A percentile compares a stretch with the other conserved stretches of the same genome.
phyloP scores from a whole-genome alignment of 2,329 filamentous ascomycete species.

The Periconia sp. region DNA sequence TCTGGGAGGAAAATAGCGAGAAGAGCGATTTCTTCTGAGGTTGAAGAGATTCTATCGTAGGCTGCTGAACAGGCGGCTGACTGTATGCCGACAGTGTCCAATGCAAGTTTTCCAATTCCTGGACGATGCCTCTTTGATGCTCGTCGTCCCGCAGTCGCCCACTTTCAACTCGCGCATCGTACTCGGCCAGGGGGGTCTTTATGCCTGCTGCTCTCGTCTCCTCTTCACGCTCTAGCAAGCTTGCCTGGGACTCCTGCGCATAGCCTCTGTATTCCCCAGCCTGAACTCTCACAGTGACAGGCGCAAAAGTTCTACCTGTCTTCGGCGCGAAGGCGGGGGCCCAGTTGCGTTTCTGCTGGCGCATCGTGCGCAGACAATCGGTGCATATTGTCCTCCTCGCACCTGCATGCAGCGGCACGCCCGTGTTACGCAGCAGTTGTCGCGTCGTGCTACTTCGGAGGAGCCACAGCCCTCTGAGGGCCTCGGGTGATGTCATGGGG shows the following conservation, averaged over 20 bases:
- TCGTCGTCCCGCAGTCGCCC: slow-evolving; percentile 84
- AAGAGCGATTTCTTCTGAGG: slow-evolving; percentile 61
- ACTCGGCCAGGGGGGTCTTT: slow-evolving; percentile 75
- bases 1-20: slow-evolving; percentile 63
- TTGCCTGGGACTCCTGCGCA: slow-evolving; percentile 34
- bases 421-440: slow-evolving; percentile 3
- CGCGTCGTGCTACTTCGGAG: slow-evolving; percentile 27
- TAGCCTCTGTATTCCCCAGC: slow-evolving; percentile 28
- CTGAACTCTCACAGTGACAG: slow-evolving; percentile 10
- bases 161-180: slow-evolving; percentile 77
- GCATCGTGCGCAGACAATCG: slow-evolving; percentile 27
- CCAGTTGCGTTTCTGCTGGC: slow-evolving; percentile 13
- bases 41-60: slow-evolving; percentile 73
- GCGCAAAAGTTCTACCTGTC: slow-evolving; percentile 8
- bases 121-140: slow-evolving; percentile 90
- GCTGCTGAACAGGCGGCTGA: slow-evolving; percentile 76
- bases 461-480: slow-evolving; percentile 34
- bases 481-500: slow-evolving; percentile 44
- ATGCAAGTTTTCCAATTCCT: slow-evolving; percentile 87
- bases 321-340: slow-evolving; percentile 9
- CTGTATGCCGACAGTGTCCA: slow-evolving; percentile 78
- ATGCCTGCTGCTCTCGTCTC: background rate
- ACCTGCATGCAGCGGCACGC: slow-evolving; percentile 1
- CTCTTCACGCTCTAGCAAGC: slow-evolving; percentile 15
- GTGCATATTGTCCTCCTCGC: slow-evolving; percentile 33